A percentile compares a stretch with the other conserved stretches of the same genome.
phyloP scores from a whole-genome alignment of 2,329 filamentous ascomycete genomes.

The Gnomoniopsis smithogilvyi region DNA sequence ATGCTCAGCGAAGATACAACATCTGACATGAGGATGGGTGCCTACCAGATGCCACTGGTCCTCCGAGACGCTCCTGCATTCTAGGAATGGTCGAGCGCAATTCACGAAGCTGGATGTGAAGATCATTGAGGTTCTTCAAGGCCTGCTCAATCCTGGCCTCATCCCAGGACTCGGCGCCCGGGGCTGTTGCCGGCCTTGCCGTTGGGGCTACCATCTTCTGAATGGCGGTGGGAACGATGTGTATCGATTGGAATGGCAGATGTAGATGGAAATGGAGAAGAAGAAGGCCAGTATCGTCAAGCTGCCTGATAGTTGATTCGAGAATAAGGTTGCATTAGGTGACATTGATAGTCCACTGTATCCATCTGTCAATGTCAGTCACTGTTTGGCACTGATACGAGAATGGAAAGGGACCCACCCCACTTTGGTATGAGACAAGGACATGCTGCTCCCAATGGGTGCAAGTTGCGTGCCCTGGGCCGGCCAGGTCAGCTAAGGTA shows the following conservation, averaged over 20 bases:
- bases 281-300: background rate
- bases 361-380: background rate
- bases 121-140: slow-evolving; percentile 48
- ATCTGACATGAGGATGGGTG: slow-evolving; percentile 19
- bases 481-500: no score
- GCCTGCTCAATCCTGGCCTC: slow-evolving; percentile 48
- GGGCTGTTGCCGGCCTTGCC: slow-evolving; percentile 3
- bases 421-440: background rate
- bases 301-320: background rate
- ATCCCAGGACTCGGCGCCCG: slow-evolving; percentile 35
- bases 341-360: background rate
- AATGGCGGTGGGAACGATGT: background rate
- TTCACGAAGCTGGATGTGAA: slow-evolving; percentile 49
- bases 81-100: slow-evolving; percentile 47
- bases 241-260: background rate
- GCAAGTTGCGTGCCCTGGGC: no score
- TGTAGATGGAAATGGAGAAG: background rate
- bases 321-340: background rate
- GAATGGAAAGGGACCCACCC: background rate
- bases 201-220: slow-evolving; percentile 5
- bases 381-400: background rate
- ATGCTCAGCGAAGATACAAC: slow-evolving; percentile 20
- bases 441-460: background rate
- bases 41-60: slow-evolving; percentile 49
- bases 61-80: slow-evolving; percentile 49